phyloP scores from a whole-genome alignment of 305 asterid species.

The Lippia alba region DNA sequence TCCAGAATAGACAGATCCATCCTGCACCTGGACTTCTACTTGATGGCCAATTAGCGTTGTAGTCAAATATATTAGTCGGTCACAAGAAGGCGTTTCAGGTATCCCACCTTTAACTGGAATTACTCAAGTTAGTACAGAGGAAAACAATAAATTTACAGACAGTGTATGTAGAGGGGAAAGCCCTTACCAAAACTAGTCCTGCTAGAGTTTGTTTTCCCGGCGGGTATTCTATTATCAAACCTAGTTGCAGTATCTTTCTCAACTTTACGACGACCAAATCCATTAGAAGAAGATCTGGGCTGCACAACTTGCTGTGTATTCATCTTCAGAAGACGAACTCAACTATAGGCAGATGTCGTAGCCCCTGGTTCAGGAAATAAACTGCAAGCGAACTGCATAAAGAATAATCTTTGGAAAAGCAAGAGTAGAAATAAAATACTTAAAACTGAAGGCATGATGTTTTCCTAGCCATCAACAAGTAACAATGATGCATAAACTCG shows the following conservation, averaged over 20 bases:
- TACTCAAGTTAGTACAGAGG: conserved; percentile 33
- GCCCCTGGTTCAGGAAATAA: conserved; percentile 38
- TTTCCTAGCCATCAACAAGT: conserved; percentile 14
- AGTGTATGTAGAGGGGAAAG: conserved; percentile 30
- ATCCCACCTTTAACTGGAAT: conserved; percentile 66
- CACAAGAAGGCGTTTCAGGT: conserved; percentile 64
- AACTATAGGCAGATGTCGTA: conserved; percentile 35
- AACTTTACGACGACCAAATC: conserved; percentile 74
- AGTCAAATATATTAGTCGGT: conserved; percentile 67
- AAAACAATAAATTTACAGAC: conserved; percentile 11
- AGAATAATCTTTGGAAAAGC: conserved; percentile 25
- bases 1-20: conserved; percentile 87
- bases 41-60: conserved; percentile 87
- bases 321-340: conserved; percentile 52
- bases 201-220: conserved; percentile 55
- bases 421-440: conserved; percentile 28
- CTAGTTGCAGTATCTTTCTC: conserved; percentile 67
- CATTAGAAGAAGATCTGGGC: conserved; percentile 74
- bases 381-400: conserved; percentile 31
- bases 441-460: conserved; percentile 27
- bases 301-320: conserved; percentile 78
- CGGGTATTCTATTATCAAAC: conserved; percentile 65
- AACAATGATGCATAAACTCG: conserved; percentile 22
- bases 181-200: conserved; percentile 61
- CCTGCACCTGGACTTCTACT: conserved; percentile 87